These are phyloP conservation scores for Phlebiopsis gigantea DNA, from an alignment of 768 basidiomycete species.

Conservation along the genomic window DNA sequence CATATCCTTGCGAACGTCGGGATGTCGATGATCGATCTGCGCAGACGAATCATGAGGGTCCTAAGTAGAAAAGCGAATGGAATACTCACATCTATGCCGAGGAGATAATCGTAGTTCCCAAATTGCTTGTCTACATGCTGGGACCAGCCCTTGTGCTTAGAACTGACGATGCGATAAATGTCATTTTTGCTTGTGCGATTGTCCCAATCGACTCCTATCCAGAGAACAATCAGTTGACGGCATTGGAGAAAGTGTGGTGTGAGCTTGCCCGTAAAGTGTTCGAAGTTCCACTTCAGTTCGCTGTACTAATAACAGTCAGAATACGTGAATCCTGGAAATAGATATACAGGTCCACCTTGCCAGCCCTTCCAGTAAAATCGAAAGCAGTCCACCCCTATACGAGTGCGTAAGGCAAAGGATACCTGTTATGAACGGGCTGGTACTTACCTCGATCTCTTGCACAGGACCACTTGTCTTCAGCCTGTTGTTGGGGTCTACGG, in stretches of 20 bases:
- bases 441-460: constrained; percentile 61
- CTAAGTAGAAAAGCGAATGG: not conserved
- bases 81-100: constrained; percentile 61
- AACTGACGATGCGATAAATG: constrained; percentile 69
- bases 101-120: constrained; percentile 85
- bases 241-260: not conserved
- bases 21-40: constrained; percentile 82
- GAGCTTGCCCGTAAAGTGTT: constrained; percentile 74
- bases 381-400: constrained; percentile 81
- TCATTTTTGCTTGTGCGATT: constrained; percentile 52
- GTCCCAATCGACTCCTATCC: constrained; percentile 80
- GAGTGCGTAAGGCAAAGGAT: not conserved
- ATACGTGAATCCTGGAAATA: not conserved
- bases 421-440: not conserved
- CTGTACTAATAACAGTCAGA: constrained; percentile 50
- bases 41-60: not conserved
- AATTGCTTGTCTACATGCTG: constrained; percentile 71
- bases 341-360: constrained; percentile 46
- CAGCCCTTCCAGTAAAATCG: constrained; percentile 71
- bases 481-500: constrained; percentile 66
- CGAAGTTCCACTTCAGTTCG: constrained; percentile 62
- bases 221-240: too few relatives aligned
- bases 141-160: constrained; percentile 77
- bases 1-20: constrained; percentile 71
- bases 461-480: constrained; percentile 51